phyloP scores from a whole-genome alignment of 306 rosid species.

The Quercus aquifolioides region DNA sequence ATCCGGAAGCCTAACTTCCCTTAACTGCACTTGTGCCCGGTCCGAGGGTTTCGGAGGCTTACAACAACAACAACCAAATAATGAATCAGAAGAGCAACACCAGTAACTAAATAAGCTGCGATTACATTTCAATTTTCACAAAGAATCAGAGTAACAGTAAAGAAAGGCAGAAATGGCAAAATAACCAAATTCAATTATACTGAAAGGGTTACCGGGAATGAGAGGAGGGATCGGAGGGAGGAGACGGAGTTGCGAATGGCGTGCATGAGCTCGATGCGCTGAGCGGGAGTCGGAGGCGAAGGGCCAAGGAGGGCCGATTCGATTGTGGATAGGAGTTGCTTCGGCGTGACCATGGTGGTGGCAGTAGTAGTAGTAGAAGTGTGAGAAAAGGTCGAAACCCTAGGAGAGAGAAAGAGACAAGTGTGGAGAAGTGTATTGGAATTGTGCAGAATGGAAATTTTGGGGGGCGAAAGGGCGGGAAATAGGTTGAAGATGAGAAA shows the following conservation, averaged over 20 bases:
- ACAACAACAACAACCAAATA: conserved; percentile 5
- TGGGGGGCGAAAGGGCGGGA: conserved; percentile 35
- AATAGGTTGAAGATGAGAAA: not conserved
- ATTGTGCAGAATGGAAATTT: not conserved
- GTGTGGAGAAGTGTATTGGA: not conserved
- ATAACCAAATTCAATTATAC: not conserved
- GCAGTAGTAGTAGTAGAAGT: not conserved
- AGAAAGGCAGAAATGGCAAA: not conserved
- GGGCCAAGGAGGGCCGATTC: conserved; percentile 77
- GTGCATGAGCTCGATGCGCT: conserved; percentile 75
- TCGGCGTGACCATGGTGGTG: conserved; percentile 56
- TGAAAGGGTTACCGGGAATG: conserved; percentile 49
- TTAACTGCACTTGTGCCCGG: conserved; percentile 80
- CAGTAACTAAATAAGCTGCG: not conserved
- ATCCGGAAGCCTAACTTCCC: conserved; percentile 70
- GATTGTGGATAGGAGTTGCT: conserved; percentile 62
- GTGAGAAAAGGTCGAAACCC: conserved; percentile 24
- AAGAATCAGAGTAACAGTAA: not conserved
- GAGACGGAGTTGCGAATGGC: conserved; percentile 64
- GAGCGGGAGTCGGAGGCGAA: conserved; percentile 66
- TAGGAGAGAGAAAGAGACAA: conserved; percentile 3
- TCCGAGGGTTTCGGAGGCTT: conserved; percentile 83
- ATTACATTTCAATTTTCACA: not conserved
- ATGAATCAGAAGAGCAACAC: not conserved
- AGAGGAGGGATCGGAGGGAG: conserved; percentile 67